phyloP scores from a whole-genome alignment of 2,329 filamentous ascomycete genomes.

The Endocalyx cinctus region DNA sequence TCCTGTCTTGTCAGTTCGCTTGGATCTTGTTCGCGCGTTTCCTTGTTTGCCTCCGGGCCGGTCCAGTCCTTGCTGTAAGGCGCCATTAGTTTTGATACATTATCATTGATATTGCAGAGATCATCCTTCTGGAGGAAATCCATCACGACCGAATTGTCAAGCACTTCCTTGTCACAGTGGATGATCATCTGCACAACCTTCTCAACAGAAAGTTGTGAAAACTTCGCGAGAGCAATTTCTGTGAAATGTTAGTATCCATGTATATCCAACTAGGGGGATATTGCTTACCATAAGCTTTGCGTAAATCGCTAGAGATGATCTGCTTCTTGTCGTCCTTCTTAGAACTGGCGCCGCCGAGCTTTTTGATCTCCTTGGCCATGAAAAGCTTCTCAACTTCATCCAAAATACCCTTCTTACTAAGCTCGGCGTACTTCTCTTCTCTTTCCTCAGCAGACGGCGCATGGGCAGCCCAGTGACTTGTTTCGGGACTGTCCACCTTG shows the following conservation, averaged over 20 bases:
- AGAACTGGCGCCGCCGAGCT: conserved; percentile 64
- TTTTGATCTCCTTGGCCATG: conserved; percentile 93
- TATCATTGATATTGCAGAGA: conserved; percentile 87
- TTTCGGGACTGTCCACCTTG: conserved; percentile 88
- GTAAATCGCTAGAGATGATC: conserved; percentile 85
- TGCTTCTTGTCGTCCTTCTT: conserved; percentile 97
- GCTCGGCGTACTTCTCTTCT: conserved; percentile 92
- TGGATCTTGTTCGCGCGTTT: conserved; percentile 80
- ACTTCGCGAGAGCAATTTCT: conserved; percentile 91
- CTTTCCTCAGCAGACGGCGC: conserved; percentile 80
- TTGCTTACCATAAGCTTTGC: conserved; percentile 72
- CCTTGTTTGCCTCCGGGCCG: conserved; percentile 73
- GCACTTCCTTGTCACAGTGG: conserved; percentile 83
- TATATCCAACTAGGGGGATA: not conserved
- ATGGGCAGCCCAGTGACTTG: conserved; percentile 89
- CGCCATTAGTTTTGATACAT: conserved; percentile 83
- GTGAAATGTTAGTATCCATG: conserved; percentile 24
- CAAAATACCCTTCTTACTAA: conserved; percentile 89
- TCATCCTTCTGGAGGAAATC: conserved; percentile 93
- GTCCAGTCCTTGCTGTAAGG: conserved; percentile 98
- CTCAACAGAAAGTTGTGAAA: conserved; percentile 77
- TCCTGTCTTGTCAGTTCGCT: conserved; percentile 87
- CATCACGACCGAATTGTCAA: conserved; percentile 91
- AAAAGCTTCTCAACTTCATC: conserved; percentile 98
- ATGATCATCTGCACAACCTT: conserved; percentile 91